Conservation (phyloP, 140 eudicot genomes). For the Anethum foeniculum region DNA sequence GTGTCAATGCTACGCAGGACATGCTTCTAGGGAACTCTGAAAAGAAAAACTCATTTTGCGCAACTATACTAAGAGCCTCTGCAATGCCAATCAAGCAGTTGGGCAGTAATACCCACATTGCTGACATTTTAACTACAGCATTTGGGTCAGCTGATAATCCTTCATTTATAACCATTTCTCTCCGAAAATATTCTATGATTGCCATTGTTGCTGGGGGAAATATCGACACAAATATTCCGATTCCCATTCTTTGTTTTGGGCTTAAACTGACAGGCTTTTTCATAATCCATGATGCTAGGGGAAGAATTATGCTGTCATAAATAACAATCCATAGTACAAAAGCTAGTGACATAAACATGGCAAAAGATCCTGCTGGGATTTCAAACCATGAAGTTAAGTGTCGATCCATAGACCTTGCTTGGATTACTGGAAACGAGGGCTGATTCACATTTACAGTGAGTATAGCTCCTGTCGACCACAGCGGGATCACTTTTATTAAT, state of each 20-base stretch:
- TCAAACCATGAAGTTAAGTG: not conserved
- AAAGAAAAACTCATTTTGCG: not conserved
- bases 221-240: not conserved
- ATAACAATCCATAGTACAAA: not conserved
- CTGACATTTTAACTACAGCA: not conserved
- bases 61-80: not conserved
- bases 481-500: not conserved
- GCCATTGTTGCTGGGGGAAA: not conserved
- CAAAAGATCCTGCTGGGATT: conserved; percentile 9
- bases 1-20: conserved; percentile 2
- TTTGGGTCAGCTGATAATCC: not conserved
- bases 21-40: not conserved
- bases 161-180: not conserved
- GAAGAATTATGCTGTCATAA: not conserved
- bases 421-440: not conserved
- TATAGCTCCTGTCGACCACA: conserved; percentile 2
- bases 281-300: not conserved
- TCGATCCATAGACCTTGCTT: conserved; percentile 4
- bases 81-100: not conserved
- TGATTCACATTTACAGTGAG: not conserved
- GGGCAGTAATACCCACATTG: not conserved
- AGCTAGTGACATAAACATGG: not conserved
- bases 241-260: conserved; percentile 3
- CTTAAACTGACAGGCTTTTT: not conserved
- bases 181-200: not conserved